Percentiles rank a stretch among this genome's conserved stretches.
phyloP scores from a whole-genome alignment of 257 asterid species.

The Cynanchum wilfordii region DNA sequence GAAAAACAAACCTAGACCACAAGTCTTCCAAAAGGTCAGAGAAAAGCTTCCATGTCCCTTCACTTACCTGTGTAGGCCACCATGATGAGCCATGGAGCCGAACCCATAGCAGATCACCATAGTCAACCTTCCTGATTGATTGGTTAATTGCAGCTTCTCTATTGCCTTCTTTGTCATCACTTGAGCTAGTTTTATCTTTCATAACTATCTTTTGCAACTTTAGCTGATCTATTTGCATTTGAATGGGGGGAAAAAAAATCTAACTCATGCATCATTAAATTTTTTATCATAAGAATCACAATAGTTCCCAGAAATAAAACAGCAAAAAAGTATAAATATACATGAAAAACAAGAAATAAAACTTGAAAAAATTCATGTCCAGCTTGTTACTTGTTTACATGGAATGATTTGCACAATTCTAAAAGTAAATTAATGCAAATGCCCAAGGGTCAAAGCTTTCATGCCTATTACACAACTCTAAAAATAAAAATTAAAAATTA shows the following conservation, averaged over 20 bases:
- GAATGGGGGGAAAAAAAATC: background rate
- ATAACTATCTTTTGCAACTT: slow-evolving; percentile 4
- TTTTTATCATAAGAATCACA: background rate
- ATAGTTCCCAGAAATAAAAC: background rate
- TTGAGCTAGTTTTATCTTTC: background rate
- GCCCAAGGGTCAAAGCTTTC: background rate
- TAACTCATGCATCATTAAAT: background rate
- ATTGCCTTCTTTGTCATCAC: slow-evolving; percentile 8
- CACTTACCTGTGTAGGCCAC: slow-evolving; percentile 25
- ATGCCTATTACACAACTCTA: background rate
- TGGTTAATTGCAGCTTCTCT: slow-evolving; percentile 4
- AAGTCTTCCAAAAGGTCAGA: background rate
- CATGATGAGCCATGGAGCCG: slow-evolving; percentile 14
- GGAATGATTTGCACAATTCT: background rate
- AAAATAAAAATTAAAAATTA: no score
- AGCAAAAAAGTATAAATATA: background rate
- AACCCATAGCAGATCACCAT: slow-evolving; percentile 23
- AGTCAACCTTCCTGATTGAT: background rate
- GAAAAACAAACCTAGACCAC: background rate
- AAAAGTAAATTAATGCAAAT: background rate
- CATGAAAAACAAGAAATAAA: background rate
- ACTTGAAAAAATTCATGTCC: background rate
- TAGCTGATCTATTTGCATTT: slow-evolving; percentile 4
- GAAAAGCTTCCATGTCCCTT: slow-evolving; percentile 1
- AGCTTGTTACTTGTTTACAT: background rate